Evolutionary conservation across 257 asterid species (phyloP), one percentile per base, ranked within the genome.

Genomic region (Solanum sejunctum): DNA sequence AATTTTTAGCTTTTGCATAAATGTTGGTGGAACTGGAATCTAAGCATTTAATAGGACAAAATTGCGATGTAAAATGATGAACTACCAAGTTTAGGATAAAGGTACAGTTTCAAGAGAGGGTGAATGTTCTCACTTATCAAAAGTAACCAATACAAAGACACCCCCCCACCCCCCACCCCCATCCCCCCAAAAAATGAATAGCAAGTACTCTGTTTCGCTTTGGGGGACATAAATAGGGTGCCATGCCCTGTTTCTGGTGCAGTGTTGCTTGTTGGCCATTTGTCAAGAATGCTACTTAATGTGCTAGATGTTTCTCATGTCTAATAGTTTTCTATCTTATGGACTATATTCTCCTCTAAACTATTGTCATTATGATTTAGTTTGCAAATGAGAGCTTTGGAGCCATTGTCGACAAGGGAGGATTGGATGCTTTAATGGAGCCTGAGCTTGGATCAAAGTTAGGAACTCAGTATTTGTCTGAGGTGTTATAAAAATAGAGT

Each of bases 351-450:
- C 75, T 73, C 58, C 71, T 82, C 83, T 80, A 69, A 54, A 72
- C 83, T 67, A 43, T 12, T 80, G 8, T 57, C 52, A 51, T 83
- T 85, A 67, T 81, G 86, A 80, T 91, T 85, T 91, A 95, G 99
- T 92, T 95, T 88, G 87, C 77, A 8, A 84, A 86, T 79, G 98
- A 84, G 92, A 88, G 90, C 89, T 94, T 97, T 85, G 89, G 93
- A 84, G 92, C 90, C 85, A 85, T 97, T 66, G 85, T 95, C 43
- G 99, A 97, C 89, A 97, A 97, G 88, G 99, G 99, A 88, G 99
- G 99, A 73, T 88, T 97, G 96, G 99, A 97, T 92, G 97, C 99
- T 87, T 89, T 97, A 85, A 95, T 97, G 99, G 99, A 95, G 90
- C 98, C 99, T 12, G 86, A 89, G 90, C 97, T 89, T 83, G 98